Percentiles rank a stretch among this genome's conserved stretches.
Conservation (phyloP, 163 green algal species). For the Volvox carteri region DNA sequence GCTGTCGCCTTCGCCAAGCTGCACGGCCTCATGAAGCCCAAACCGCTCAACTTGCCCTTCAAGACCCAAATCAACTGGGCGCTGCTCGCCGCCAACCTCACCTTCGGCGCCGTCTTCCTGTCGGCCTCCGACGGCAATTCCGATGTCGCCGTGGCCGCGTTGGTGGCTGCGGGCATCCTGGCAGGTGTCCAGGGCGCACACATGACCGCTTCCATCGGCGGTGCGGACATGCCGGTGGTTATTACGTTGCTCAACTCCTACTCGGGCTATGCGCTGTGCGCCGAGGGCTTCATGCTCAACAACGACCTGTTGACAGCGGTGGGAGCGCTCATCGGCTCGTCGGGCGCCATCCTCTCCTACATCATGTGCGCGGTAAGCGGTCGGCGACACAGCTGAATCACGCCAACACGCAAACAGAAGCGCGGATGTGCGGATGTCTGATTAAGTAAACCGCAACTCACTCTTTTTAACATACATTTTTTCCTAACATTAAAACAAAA, state of each 20-base stretch:
- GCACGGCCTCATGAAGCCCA: constrained; percentile 82
- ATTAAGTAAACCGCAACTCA: neutral
- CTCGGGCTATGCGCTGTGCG: constrained; percentile 90
- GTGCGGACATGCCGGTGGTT: constrained; percentile 94
- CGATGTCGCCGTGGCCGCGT: constrained; percentile 45
- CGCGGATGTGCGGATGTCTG: neutral
- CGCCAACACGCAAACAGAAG: too few species aligned
- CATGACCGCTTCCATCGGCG: constrained; percentile 91
- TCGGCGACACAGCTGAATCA: too few species aligned
- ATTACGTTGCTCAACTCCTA: constrained; percentile 95
- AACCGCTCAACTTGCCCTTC: constrained; percentile 83
- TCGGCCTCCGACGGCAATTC: constrained; percentile 53
- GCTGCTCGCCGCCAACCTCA: constrained; percentile 73
- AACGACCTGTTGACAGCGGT: constrained; percentile 84
- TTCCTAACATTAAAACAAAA: neutral
- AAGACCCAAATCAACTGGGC: constrained; percentile 91
- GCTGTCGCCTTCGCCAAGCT: constrained; percentile 95
- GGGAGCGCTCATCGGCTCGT: constrained; percentile 87
- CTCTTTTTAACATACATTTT: neutral
- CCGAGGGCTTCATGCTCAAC: constrained; percentile 94
- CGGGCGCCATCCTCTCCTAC: constrained; percentile 93
- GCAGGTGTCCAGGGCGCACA: constrained; percentile 86
- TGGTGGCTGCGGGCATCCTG: constrained; percentile 75
- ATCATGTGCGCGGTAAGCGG: constrained; percentile 95
- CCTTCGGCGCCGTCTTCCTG: constrained; percentile 74